phyloP scores from a whole-genome alignment of 768 basidiomycete species.

The Leccinum obscurum region DNA sequence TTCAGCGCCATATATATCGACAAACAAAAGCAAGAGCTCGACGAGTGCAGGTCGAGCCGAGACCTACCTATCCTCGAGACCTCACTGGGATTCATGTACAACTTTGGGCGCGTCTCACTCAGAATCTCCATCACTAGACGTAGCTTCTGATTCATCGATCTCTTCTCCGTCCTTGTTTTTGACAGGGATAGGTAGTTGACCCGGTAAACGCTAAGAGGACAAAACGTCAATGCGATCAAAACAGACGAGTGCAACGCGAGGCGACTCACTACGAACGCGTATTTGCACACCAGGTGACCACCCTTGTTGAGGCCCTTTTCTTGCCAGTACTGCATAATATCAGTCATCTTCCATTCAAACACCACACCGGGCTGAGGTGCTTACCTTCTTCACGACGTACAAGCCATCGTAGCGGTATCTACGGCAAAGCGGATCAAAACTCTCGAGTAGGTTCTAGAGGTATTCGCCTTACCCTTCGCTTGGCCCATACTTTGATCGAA shows the following conservation, averaged over 20 bases:
- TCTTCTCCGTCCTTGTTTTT: conserved; percentile 19
- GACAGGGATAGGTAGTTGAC: conserved; percentile 25
- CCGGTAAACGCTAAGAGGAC: conserved; percentile 25
- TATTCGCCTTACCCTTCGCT: conserved; percentile 57
- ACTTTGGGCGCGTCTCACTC: not conserved
- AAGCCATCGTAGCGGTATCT: conserved; percentile 93
- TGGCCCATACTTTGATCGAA: conserved; percentile 72
- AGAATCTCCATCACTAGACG: not conserved
- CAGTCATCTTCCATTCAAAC: not conserved
- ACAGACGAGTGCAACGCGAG: not conserved
- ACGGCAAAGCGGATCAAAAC: not conserved
- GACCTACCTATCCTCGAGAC: no score
- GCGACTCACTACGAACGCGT: conserved; percentile 67
- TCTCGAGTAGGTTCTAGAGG: not conserved
- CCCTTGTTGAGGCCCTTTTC: conserved; percentile 67
- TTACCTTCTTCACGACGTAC: conserved; percentile 73
- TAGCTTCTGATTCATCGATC: not conserved
- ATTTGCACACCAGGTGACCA: conserved; percentile 83
- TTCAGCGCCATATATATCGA: no score
- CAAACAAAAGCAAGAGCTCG: not conserved
- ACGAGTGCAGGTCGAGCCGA: not conserved
- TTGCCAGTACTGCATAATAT: conserved; percentile 59
- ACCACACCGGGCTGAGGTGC: not conserved
- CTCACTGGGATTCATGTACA: not conserved
- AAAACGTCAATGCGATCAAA: not conserved